phyloP scores from a whole-genome alignment of 2,329 filamentous ascomycete species.

The Penicillium frequentans region DNA sequence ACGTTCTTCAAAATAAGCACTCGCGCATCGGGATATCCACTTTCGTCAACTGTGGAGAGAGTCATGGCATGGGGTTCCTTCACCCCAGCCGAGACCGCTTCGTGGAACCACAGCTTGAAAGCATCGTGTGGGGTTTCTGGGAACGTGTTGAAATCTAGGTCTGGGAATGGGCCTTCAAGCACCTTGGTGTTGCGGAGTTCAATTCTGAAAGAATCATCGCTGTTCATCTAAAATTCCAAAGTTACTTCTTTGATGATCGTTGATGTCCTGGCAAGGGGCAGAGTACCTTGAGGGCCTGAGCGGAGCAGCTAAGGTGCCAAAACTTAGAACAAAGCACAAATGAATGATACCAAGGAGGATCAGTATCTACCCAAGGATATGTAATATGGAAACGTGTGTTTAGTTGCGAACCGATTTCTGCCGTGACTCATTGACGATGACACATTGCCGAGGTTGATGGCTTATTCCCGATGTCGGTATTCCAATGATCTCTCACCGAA shows the following conservation, averaged over 20 bases:
- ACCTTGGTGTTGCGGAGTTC: conserved; percentile 10
- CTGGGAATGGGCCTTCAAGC: conserved; percentile 7
- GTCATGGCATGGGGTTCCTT: conserved; percentile 21
- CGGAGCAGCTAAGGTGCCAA: background rate
- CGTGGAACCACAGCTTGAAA: conserved; percentile 15
- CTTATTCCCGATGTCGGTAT: background rate
- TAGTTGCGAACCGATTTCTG: background rate
- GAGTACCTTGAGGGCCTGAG: background rate
- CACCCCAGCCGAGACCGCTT: conserved; percentile 7
- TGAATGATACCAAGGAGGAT: background rate
- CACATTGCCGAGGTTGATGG: background rate
- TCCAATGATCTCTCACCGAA: background rate
- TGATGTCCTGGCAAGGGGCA: background rate
- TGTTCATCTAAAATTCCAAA: background rate
- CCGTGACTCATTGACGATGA: background rate
- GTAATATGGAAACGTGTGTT: background rate
- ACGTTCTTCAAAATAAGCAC: conserved; percentile 20
- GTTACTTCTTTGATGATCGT: background rate
- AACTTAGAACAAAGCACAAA: background rate
- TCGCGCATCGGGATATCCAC: conserved; percentile 14
- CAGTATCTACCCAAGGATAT: no score
- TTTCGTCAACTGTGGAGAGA: conserved; percentile 13
- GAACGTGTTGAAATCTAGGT: background rate
- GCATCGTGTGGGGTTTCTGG: conserved; percentile 9
- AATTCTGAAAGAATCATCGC: conserved; percentile 3